Percentiles rank a stretch among this genome's conserved stretches.
Evolutionary conservation across 1,284 basidiomycete species (phyloP).

Genomic region (Thelephora terrestris): DNA sequence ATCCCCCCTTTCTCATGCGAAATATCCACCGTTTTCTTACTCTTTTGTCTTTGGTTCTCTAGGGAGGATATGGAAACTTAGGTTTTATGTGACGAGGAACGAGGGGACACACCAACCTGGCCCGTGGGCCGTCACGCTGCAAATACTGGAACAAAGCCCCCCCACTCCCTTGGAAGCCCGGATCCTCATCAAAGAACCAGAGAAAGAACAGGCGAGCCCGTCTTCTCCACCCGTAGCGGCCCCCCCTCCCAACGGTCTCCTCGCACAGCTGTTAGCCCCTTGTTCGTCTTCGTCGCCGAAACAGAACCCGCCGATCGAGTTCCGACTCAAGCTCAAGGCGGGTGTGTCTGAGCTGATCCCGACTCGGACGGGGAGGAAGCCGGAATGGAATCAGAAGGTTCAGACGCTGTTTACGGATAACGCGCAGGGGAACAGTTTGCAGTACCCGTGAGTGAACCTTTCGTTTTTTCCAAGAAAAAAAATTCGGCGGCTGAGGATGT

Average conservation of each 20-base stretch:
- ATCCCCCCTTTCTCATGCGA: background rate
- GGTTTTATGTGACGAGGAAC: conserved; percentile 33
- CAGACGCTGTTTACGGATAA: conserved; percentile 36
- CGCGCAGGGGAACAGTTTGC: conserved; percentile 34
- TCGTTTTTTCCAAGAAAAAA: background rate
- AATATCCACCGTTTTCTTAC: background rate
- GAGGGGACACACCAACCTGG: conserved; percentile 23
- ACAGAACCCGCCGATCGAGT: conserved; percentile 27
- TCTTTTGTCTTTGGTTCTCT: conserved; percentile 2
- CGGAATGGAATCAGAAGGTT: conserved; percentile 20
- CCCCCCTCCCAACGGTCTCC: conserved; percentile 5
- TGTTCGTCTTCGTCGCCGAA: too few relatives aligned
- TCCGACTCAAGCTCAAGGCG: conserved; percentile 36
- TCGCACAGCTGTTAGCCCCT: background rate
- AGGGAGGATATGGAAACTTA: conserved; percentile 57
- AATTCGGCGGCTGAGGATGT: background rate
- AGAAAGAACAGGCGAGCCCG: conserved; percentile 12
- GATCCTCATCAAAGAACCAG: conserved; percentile 38
- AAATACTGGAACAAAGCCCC: conserved; percentile 46
- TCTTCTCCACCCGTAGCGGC: conserved; percentile 7
- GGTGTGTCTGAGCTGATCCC: conserved; percentile 17
- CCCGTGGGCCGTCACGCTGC: conserved; percentile 46
- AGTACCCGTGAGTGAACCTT: conserved; percentile 41
- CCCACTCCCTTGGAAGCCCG: conserved; percentile 51
- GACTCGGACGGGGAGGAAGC: conserved; percentile 5